phyloP scores from a whole-genome alignment of 805 yeast species.

The Ogataea corticis region DNA sequence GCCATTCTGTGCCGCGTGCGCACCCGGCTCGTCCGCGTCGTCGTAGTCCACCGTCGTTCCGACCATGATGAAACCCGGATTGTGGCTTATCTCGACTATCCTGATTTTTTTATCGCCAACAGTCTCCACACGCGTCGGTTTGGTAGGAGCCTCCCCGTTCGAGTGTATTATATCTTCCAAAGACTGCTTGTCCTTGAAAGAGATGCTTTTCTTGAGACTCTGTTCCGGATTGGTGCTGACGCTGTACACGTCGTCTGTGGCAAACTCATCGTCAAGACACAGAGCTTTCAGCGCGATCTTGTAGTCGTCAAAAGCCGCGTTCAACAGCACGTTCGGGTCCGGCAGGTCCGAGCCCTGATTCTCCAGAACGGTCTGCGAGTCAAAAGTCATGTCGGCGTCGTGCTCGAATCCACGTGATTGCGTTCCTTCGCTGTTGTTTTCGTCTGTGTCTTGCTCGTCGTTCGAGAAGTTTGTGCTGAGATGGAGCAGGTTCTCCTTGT shows the following conservation, averaged over 20 bases:
- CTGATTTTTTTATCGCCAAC: not conserved
- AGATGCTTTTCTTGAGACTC: slow-evolving; percentile 13
- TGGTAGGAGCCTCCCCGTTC: not conserved
- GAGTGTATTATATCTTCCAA: slow-evolving; percentile 13
- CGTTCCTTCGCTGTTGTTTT: slow-evolving; percentile 4
- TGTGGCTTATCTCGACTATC: slow-evolving; percentile 6
- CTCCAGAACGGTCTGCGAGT: slow-evolving; percentile 19
- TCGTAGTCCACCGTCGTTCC: slow-evolving; percentile 14
- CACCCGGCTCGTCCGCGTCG: slow-evolving; percentile 7
- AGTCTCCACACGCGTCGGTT: not conserved
- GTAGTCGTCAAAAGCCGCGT: slow-evolving; percentile 28
- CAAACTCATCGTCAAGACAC: slow-evolving; percentile 10
- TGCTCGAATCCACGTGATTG: not conserved
- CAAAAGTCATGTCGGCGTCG: slow-evolving; percentile 18
- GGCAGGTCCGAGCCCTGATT: slow-evolving; percentile 17
- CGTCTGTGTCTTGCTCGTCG: slow-evolving; percentile 6
- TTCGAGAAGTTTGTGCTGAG: slow-evolving; percentile 9
- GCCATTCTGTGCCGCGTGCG: not conserved
- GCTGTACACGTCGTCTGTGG: not conserved
- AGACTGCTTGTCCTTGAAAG: slow-evolving; percentile 15
- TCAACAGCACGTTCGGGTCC: slow-evolving; percentile 22
- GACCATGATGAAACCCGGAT: slow-evolving; percentile 12
- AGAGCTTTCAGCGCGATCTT: slow-evolving; percentile 21
- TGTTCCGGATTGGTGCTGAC: not conserved
- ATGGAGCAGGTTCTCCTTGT: slow-evolving; percentile 6